Percentiles rank a stretch among this genome's conserved stretches.
Conservation (phyloP, 331 rosid genomes). For the Acacia concinna region DNA sequence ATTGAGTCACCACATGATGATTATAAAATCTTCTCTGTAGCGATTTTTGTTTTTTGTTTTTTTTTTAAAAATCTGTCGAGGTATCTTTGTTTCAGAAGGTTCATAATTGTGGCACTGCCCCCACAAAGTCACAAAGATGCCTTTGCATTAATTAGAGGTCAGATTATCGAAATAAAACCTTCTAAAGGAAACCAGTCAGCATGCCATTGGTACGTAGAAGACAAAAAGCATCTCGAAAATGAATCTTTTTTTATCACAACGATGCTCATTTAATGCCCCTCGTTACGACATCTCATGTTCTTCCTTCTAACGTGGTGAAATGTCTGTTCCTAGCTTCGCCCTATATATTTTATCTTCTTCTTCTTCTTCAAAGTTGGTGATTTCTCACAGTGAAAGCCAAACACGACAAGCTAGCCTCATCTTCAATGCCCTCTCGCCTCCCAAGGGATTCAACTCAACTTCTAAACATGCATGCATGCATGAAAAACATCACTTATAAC, state of each 20-base stretch:
- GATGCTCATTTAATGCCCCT: constrained; percentile 65
- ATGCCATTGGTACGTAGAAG: constrained; percentile 27
- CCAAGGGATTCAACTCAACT: constrained; percentile 4
- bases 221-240: constrained; percentile 57
- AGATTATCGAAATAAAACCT: neutral
- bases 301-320: constrained; percentile 57
- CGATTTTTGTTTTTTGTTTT: too few species aligned
- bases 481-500: neutral
- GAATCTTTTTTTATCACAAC: constrained; percentile 50
- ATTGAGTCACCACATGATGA: too few species aligned
- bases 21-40: too few species aligned
- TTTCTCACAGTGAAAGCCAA: constrained; percentile 39
- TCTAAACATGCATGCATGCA: neutral
- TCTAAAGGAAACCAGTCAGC: neutral
- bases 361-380: constrained; percentile 38
- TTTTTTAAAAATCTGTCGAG: too few species aligned
- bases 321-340: constrained; percentile 58
- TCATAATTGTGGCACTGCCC: neutral
- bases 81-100: neutral
- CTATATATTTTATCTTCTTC: constrained; percentile 27
- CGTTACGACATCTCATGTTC: constrained; percentile 60
- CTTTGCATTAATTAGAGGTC: neutral
- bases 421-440: constrained; percentile 17
- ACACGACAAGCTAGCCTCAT: constrained; percentile 24
- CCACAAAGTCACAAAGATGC: neutral